phyloP scores from a whole-genome alignment of 768 basidiomycete genomes.

The Boletus tylopilopsis region DNA sequence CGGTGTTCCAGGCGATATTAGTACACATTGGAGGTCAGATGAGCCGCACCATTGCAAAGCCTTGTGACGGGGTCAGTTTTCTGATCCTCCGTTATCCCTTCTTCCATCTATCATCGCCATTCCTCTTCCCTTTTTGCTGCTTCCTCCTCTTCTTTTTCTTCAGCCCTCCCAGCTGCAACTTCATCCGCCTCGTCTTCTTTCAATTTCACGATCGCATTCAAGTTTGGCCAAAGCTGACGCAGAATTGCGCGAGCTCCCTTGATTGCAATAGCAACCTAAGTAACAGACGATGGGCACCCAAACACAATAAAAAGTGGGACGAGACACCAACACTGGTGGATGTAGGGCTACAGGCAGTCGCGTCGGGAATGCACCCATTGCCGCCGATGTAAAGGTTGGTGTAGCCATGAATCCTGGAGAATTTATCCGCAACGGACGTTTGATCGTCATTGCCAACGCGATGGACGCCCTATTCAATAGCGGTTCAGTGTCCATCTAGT shows the following conservation, averaged over 20 bases:
- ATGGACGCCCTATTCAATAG: background rate
- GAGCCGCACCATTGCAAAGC: too few species aligned
- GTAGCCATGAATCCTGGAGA: background rate
- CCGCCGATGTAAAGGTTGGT: background rate
- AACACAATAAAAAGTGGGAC: background rate
- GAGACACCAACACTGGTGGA: background rate
- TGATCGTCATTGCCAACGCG: background rate
- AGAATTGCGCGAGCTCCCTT: background rate
- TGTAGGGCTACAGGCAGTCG: background rate
- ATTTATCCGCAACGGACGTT: background rate
- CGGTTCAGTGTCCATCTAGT: background rate
- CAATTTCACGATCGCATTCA: too few species aligned
- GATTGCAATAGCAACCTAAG: background rate
- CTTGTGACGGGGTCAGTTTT: too few species aligned
- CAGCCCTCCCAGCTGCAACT: too few species aligned
- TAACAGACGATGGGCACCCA: background rate
- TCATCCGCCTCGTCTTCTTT: too few species aligned
- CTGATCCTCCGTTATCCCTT: too few species aligned
- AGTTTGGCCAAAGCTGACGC: too few species aligned
- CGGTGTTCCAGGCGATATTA: too few species aligned
- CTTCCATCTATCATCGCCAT: too few species aligned
- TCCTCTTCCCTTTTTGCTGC: too few species aligned
- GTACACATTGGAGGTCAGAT: too few species aligned
- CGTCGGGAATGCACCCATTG: background rate
- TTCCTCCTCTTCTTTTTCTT: too few species aligned